Evolutionary conservation across 2,329 filamentous ascomycete species (phyloP), one percentile per base, ranked within the genome.

Genomic region (Bipolaris oryzae): DNA sequence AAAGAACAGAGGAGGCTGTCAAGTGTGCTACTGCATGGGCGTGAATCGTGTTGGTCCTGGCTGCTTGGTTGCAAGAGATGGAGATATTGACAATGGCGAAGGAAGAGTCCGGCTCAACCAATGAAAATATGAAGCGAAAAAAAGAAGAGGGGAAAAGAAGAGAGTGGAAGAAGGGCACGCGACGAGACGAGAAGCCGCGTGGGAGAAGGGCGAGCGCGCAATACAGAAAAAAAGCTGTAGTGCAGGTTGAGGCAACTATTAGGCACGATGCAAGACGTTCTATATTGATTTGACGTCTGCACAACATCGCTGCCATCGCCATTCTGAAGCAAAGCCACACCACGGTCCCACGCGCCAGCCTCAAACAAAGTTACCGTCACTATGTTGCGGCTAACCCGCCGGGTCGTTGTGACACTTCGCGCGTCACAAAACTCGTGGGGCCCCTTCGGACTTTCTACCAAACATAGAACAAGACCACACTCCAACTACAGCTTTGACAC

Each of bases 201-300:
- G 56, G 39, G 55, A 57, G 55, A 57, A 42, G 46, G 55, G 60
- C 58, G 60, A 62, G 63, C 46, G 45, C 55, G 55, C 55, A 50
- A 38, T n/a, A 39, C 31, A 45, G 47, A 53, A 61, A 56, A 57
- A 57, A 49, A 47, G 55, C 57, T 58, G 52, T 59, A 52, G 66
- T 62, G 62, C 62, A 62, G 65, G 56, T 69, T 64, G 63, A 60
- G 47, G 61, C 51, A 45, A 49, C 28, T 57, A 64, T 54, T 60
- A 65, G 55, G 61, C 63, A 63, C 61, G 63, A 65, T 61, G 64
- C 63, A 61, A 63, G 58, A 61, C 57, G 63, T 74, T 72, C 65
- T 74, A 74, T 74, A 74, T 74, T 69, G 66, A 71, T 56, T 67
- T 45, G 58, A 61, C 69, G 66, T 62, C 62, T 67, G 58, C 63